Evolutionary conservation across 768 basidiomycete genomes (phyloP), one percentile per base, ranked within the genome.

Genomic region (Naganishia vaughanmartiniae): DNA sequence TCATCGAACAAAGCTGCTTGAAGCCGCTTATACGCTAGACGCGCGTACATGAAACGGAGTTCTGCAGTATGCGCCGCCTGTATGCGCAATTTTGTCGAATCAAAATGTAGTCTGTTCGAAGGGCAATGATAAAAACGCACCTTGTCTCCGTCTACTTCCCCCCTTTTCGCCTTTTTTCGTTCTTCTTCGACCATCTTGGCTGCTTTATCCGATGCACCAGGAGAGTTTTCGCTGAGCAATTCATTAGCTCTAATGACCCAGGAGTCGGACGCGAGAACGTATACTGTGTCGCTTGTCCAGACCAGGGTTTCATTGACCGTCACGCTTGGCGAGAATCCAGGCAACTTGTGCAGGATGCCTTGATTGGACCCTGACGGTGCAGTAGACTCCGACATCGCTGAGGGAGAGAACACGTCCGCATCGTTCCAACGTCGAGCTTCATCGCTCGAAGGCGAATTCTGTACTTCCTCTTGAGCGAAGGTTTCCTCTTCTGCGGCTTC

Each of bases 1-100:
- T 91, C 89, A 72, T 90, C 88, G 78, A 96, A 94, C 60, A 88
- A 83, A 0, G 91, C 92, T 78, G 91, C 90, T 34, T 84, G 79
- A 77, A 94, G 85, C 74, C 89, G 89, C 78, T 88, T 86, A 77
- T 90, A 90, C 19, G 90, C 93, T 66, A 94, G 86, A 39, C 87
- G 87, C 74, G 92, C 90, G 77, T 91, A 90, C 42, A 92, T 84
- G 74, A 91, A 91, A 71, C 85, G 85, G 57, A 93, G 82, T 74
- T 90, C 89, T 1, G 73, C 76, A 51, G 77, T 76, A 76, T 81
- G 80, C 0, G 74, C 79, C 5, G 73, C 70, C 78, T 79, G 42
- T 36, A 46, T 31, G 7, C 9, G 45, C 6, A 39, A 39, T n/a
- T 39, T 24, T 30, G 48, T n/a, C 4, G 11, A 10, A 24, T 26